Percentiles rank a stretch among this genome's conserved stretches.
These are phyloP conservation scores for Neurospora pannonica DNA, from an alignment of 495 filamentous ascomycete species.

Conservation along the genomic window DNA sequence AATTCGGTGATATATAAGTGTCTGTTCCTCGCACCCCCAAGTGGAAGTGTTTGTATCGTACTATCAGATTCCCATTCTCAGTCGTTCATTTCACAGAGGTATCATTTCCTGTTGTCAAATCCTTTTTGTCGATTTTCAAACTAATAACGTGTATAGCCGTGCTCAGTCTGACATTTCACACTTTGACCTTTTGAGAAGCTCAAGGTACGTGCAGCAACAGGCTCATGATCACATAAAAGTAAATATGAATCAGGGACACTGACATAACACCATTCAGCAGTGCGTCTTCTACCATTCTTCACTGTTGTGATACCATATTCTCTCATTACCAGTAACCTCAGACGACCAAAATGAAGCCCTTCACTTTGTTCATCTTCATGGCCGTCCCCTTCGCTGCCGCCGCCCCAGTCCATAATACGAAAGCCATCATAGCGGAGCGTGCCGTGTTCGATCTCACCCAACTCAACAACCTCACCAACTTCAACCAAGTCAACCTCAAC, in stretches of 20 bases:
- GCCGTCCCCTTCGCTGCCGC: slow-evolving; percentile 32
- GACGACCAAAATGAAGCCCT: slow-evolving; percentile 35
- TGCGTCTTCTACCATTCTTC: neutral
- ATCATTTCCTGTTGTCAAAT: slow-evolving; percentile 1
- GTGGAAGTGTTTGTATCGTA: neutral
- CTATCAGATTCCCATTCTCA: slow-evolving; percentile 14
- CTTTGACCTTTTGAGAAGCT: neutral
- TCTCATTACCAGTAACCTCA: slow-evolving; percentile 12
- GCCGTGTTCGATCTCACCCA: slow-evolving; percentile 22
- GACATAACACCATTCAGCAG: neutral
- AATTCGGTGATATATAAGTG: neutral
- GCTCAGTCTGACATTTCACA: neutral
- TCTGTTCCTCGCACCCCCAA: neutral
- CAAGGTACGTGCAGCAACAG: neutral
- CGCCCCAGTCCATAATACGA: slow-evolving; percentile 24
- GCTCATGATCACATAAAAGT: neutral
- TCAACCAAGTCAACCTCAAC: slow-evolving; percentile 36
- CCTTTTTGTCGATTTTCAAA: neutral
- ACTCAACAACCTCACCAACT: slow-evolving; percentile 30
- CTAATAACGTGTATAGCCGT: neutral
- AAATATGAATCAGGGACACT: neutral
- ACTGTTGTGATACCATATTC: neutral
- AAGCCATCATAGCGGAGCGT: slow-evolving; percentile 16
- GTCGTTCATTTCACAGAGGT: slow-evolving; percentile 44
- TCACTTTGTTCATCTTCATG: slow-evolving; percentile 29